phyloP scores from a whole-genome alignment of 306 rosid species.

The Arachis stenosperma region DNA sequence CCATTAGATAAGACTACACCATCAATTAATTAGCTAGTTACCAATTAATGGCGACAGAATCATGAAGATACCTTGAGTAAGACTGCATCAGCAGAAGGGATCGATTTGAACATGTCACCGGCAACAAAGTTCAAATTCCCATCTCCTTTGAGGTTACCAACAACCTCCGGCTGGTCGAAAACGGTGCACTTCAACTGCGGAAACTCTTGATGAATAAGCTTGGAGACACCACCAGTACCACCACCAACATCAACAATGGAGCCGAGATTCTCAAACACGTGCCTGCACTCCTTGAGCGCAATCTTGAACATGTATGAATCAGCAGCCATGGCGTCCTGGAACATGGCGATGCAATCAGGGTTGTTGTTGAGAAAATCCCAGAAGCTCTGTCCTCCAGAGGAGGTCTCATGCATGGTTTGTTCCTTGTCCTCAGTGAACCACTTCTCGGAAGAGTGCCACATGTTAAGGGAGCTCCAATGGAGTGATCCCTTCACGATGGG shows the following conservation, averaged over 20 bases:
- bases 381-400: slow-evolving; percentile 42
- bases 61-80: slow-evolving; percentile 45
- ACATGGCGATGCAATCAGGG: slow-evolving; percentile 2
- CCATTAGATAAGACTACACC: no score
- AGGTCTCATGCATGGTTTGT: slow-evolving; percentile 36
- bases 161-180: slow-evolving; percentile 56
- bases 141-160: slow-evolving; percentile 34
- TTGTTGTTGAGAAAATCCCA: slow-evolving; percentile 42
- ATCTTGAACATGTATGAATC: slow-evolving; percentile 54
- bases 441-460: slow-evolving; percentile 39
- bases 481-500: slow-evolving; percentile 3
- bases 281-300: slow-evolving; percentile 42
- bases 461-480: slow-evolving; percentile 7
- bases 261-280: slow-evolving; percentile 52
- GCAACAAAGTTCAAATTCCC: slow-evolving; percentile 53
- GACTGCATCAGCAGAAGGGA: slow-evolving; percentile 57
- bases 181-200: slow-evolving; percentile 58
- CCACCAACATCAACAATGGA: slow-evolving; percentile 54
- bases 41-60: not conserved
- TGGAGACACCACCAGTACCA: slow-evolving; percentile 44
- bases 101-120: slow-evolving; percentile 56
- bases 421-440: slow-evolving; percentile 44
- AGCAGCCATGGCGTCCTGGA: slow-evolving; percentile 50
- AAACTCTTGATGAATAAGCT: slow-evolving; percentile 46
- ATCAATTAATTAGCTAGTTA: not conserved